These are phyloP conservation scores for Aspergillus steynii DNA, from an alignment of 495 filamentous ascomycete species.

Conservation along the genomic window DNA sequence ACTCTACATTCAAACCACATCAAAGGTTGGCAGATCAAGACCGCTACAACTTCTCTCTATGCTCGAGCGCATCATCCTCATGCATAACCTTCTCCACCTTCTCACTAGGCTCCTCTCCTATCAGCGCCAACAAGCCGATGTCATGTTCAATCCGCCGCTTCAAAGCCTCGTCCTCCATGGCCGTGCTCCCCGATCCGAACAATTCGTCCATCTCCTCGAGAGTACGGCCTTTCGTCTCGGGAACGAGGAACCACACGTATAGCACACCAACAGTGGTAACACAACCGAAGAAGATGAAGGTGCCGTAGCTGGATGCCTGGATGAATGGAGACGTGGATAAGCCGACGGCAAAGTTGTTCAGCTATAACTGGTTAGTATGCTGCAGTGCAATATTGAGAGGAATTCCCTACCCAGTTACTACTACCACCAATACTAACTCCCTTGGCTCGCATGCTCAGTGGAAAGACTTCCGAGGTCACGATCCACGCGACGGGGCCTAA, in stretches of 20 bases:
- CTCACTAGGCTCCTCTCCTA: conserved; percentile 23
- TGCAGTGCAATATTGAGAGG: not conserved
- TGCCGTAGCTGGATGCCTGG: conserved; percentile 32
- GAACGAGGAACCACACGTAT: conserved; percentile 53
- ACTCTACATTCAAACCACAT: no score
- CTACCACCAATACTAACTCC: conserved; percentile 44
- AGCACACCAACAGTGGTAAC: conserved; percentile 49
- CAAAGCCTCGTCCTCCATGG: conserved; percentile 30
- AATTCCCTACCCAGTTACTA: conserved; percentile 41
- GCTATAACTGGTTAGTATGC: conserved; percentile 32
- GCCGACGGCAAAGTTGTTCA: conserved; percentile 51
- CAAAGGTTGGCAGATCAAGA: not conserved
- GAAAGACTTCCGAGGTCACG: conserved; percentile 47
- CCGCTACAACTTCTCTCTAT: not conserved
- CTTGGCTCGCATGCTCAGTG: conserved; percentile 45
- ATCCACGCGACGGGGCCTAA: conserved; percentile 46
- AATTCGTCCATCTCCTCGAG: conserved; percentile 58
- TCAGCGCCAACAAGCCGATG: conserved; percentile 32
- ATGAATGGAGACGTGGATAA: conserved; percentile 43
- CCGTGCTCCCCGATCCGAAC: conserved; percentile 43
- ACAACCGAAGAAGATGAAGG: conserved; percentile 50
- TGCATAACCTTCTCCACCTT: not conserved
- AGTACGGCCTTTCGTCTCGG: conserved; percentile 58
- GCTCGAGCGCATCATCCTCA: not conserved
- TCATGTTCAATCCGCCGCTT: conserved; percentile 37